Percentiles rank a stretch among this genome's conserved stretches.
Conservation (phyloP, 257 asterid genomes). For the Penstemon newberryi region DNA sequence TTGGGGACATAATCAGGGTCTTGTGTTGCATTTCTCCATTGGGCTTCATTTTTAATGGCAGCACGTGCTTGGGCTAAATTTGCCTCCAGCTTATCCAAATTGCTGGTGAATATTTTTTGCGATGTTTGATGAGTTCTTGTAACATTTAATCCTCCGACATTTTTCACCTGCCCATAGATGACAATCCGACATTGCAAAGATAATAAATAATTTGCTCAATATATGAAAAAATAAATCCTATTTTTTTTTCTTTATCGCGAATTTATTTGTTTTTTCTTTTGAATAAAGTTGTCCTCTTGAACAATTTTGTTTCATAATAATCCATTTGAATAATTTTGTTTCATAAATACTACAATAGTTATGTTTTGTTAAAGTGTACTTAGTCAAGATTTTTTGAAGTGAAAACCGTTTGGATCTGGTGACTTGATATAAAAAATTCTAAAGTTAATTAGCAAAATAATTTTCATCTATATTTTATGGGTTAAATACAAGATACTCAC, state of each 20-base stretch:
- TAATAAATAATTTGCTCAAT: background rate
- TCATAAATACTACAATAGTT: too few relatives aligned
- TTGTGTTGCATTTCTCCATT: conserved; percentile 26
- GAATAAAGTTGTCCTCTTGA: too few relatives aligned
- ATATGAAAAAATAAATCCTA: background rate
- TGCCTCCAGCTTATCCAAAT: conserved; percentile 45
- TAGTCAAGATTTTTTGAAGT: too few relatives aligned
- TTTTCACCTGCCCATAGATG: background rate
- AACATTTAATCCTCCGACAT: background rate
- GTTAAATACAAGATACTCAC: too few relatives aligned
- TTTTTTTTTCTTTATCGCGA: background rate
- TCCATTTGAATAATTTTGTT: too few relatives aligned
- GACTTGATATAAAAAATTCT: too few relatives aligned
- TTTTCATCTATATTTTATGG: too few relatives aligned
- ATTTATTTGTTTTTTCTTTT: too few relatives aligned
- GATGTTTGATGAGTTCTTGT: conserved; percentile 1
- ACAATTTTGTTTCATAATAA: too few relatives aligned
- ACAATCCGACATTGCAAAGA: background rate
- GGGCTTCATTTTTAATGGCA: conserved; percentile 39
- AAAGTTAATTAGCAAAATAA: too few relatives aligned
- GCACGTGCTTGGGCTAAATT: conserved; percentile 53
- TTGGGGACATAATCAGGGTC: conserved; percentile 51
- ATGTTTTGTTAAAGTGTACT: too few relatives aligned
- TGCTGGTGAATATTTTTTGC: conserved; percentile 31
- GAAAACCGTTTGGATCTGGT: too few relatives aligned